Evolutionary conservation across 2,329 filamentous ascomycete species (phyloP), one percentile per base, ranked within the genome.

Genomic region (Ophiostoma ulmi): DNA sequence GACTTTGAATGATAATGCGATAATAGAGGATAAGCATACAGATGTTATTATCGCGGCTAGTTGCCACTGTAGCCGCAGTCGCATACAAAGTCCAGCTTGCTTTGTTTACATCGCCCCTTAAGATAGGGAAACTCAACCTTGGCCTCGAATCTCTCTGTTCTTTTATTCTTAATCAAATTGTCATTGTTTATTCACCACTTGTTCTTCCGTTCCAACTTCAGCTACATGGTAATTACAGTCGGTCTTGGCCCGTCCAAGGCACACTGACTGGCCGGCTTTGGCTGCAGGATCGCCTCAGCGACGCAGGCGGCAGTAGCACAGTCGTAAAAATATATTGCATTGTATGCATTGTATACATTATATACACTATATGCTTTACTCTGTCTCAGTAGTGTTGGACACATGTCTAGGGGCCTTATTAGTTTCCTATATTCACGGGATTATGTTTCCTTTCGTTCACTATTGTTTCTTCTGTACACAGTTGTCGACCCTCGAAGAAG

Each of bases 281-380:
- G 38, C 65, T 67, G 65, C 65, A 67, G 65, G 36, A 67, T 67
- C 65, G 65, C 65, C 65, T 67, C 65, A 41, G 65, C 65, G 65
- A 67, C 65, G 65, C 65, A 44, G 3, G 38, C 7, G 38, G 38
- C 64, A 26, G 38, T 67, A 14, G 65, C 65, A 67, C 65, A 48
- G 20, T 48, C 65, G 7, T 48, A 48, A 20, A 65, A 26, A 2
- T 22, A 65, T 39, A 65, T 65, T 65, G n/a, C 11, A 39, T 31
- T 36, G 44, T 48, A 48, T 48, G n/a, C 5, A 63, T 22, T 61
- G n/a, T 22, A 17, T 26, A 13, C 13, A 58, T 7, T 61, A 17
- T 10, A 11, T 11, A 38, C 58, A 61, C 35, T 13, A 64, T 36
- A 66, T 66, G 44, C 8, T 22, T 6, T 36, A 7, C 31, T 66